Conservation (phyloP, 768 basidiomycete species). For the Naganishia onofrii region DNA sequence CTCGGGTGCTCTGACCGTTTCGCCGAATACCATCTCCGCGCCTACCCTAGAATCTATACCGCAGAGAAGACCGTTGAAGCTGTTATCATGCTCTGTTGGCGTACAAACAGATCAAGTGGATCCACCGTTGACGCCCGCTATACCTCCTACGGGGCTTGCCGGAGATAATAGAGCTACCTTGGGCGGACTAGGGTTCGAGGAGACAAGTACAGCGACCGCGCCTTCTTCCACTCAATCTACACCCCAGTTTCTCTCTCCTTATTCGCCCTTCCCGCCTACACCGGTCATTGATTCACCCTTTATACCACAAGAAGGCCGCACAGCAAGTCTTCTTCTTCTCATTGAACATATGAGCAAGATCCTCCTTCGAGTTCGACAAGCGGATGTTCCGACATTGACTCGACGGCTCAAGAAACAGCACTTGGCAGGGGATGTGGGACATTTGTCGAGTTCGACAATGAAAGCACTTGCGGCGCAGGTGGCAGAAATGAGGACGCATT, state of each 20-base stretch:
- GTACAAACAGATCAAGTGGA: conserved; percentile 12
- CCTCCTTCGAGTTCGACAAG: conserved; percentile 64
- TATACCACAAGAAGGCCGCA: conserved; percentile 27
- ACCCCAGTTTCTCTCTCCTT: conserved; percentile 22
- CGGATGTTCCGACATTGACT: conserved; percentile 82
- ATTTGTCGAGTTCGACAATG: conserved; percentile 80
- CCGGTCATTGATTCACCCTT: neutral
- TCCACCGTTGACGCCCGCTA: neutral
- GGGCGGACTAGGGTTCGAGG: conserved; percentile 27
- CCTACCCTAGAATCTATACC: conserved; percentile 37
- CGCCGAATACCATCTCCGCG: conserved; percentile 56
- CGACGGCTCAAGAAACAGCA: conserved; percentile 88
- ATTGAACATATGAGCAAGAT: conserved; percentile 61
- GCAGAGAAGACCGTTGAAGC: neutral
- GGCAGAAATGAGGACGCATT: conserved; percentile 66
- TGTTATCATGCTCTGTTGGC: neutral
- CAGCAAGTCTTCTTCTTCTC: conserved; percentile 48
- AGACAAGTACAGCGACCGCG: neutral
- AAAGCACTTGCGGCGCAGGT: conserved; percentile 70
- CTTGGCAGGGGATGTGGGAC: conserved; percentile 73
- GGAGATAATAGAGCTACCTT: conserved; percentile 7
- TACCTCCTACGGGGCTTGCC: neutral
- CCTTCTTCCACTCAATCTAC: conserved; percentile 9
- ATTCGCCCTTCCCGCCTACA: conserved; percentile 14
- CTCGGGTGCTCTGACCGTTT: neutral